Base-by-base conservation (phyloP, 768 basidiomycete genomes). In the Coprinopsis sp. region DNA sequence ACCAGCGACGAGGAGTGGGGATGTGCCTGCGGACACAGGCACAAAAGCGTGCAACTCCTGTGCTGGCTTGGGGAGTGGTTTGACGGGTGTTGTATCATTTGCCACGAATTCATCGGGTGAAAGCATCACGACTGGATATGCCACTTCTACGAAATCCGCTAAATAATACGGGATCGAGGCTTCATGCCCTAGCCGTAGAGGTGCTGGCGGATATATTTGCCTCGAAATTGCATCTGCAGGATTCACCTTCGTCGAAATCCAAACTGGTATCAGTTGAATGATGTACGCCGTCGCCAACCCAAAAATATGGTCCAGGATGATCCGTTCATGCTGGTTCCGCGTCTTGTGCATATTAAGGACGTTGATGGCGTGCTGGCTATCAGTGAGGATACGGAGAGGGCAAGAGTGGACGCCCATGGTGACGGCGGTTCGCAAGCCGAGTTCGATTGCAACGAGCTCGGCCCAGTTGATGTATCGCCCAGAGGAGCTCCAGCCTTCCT, bases 401-500 rank as follows among this genome's bases (percentile, higher is more conserved):
- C 50, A 54, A 4, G 60, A 50, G 0, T 28, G 40, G 25, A 58
- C 52, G 1, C 60, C 59, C 0, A 57, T 38, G 0, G 63, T 50
- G 3, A 69, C 52, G 5, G 69, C 31, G 1, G 65, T 58, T 1
- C 58, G 60, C 1, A 75, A 23, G 0, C 68, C 72, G 1, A 76
- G 56, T 43, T 75, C 72, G 1, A 73, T 58, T 0, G 69, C 73
- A 0, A 69, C 63, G 58, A 73, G 66, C 54, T 75, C 74, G 0
- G 66, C 69, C 73, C 74, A 76, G 4, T 65, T 64, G 16, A 72
- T 75, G 45, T 66, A 54, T 6, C 66, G 33, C 6, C 60, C 58
- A 0, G 58, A 43, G 3, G 38, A 28, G 13, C 55, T 51, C 65
- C 67, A 69, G 5, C 65, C 64, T 0, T 49, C 33, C 14, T 44